Percentiles rank a stretch among this genome's conserved stretches.
These are phyloP conservation scores for Leccinum obscurum DNA, from an alignment of 768 basidiomycete genomes.

Conservation along the genomic window DNA sequence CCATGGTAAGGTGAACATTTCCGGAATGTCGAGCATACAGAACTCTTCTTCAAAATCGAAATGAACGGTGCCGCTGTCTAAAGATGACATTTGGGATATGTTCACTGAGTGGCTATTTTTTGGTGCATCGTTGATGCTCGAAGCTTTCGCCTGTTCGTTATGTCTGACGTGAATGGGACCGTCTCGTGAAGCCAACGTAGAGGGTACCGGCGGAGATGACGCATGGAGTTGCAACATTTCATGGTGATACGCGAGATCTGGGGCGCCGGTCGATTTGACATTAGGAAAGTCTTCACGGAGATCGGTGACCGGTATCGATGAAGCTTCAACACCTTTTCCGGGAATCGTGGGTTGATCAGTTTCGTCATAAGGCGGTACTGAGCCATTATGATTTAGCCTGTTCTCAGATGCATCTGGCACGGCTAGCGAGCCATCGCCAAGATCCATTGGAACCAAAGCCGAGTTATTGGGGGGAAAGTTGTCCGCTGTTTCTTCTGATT, in stretches of 20 bases:
- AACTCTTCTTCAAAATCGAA: constrained; percentile 26
- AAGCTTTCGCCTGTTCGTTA: constrained; percentile 1
- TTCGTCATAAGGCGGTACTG: background rate
- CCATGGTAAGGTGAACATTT: constrained; percentile 36
- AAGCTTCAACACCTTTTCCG: background rate
- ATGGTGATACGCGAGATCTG: background rate
- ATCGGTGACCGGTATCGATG: background rate
- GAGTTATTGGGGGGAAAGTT: background rate
- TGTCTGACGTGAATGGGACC: background rate
- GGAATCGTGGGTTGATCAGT: constrained; percentile 1
- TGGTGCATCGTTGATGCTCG: background rate
- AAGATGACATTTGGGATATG: background rate
- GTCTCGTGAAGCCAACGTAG: background rate
- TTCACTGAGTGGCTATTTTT: background rate
- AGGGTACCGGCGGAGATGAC: background rate
- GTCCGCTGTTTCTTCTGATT: constrained; percentile 1
- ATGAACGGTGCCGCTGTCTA: background rate
- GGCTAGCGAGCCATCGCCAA: constrained; percentile 1
- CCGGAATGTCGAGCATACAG: constrained; percentile 36
- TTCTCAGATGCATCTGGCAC: background rate
- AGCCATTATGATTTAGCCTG: background rate
- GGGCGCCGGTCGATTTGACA: background rate
- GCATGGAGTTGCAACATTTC: background rate
- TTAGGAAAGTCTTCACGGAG: constrained; percentile 1
- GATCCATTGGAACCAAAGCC: background rate